phyloP scores from a whole-genome alignment of 257 asterid genomes.

The Scutellaria barbata region DNA sequence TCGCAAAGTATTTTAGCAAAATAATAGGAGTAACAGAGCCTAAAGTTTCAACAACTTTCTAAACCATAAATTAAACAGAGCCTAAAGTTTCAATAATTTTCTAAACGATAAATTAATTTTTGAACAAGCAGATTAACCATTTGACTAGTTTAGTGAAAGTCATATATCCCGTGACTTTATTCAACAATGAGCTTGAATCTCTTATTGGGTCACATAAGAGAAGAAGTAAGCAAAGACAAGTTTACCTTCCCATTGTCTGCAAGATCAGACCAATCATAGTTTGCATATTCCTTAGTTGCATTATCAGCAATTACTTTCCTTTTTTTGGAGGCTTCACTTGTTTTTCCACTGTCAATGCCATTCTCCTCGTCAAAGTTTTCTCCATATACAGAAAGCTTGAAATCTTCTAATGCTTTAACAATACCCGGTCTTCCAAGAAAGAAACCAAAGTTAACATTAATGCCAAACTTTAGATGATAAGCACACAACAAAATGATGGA shows the following conservation, averaged over 20 bases:
- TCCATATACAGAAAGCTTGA: slow-evolving; percentile 82
- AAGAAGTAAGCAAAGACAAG: slow-evolving; percentile 24
- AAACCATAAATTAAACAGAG: neutral
- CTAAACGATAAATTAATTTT: neutral
- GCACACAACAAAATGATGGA: slow-evolving; percentile 6
- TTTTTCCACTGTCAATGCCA: slow-evolving; percentile 51
- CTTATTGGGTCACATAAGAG: neutral
- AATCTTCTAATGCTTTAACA: slow-evolving; percentile 84
- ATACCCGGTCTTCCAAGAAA: slow-evolving; percentile 67
- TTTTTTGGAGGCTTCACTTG: slow-evolving; percentile 65
- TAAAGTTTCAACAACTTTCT: neutral
- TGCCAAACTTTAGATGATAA: slow-evolving; percentile 18
- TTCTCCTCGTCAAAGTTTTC: slow-evolving; percentile 63
- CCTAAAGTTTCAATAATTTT: slow-evolving; percentile 3
- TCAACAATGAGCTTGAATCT: neutral
- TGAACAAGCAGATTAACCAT: neutral
- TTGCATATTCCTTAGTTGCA: slow-evolving; percentile 64
- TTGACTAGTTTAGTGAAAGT: neutral
- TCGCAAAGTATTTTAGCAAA: neutral
- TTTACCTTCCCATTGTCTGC: slow-evolving; percentile 92
- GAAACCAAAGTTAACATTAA: slow-evolving; percentile 1
- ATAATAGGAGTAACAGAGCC: neutral
- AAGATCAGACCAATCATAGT: slow-evolving; percentile 77
- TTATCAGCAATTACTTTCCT: slow-evolving; percentile 73
- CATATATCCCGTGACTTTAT: neutral